Conservation (phyloP, 2,329 filamentous ascomycete genomes). For the Fusarium scirpi region DNA sequence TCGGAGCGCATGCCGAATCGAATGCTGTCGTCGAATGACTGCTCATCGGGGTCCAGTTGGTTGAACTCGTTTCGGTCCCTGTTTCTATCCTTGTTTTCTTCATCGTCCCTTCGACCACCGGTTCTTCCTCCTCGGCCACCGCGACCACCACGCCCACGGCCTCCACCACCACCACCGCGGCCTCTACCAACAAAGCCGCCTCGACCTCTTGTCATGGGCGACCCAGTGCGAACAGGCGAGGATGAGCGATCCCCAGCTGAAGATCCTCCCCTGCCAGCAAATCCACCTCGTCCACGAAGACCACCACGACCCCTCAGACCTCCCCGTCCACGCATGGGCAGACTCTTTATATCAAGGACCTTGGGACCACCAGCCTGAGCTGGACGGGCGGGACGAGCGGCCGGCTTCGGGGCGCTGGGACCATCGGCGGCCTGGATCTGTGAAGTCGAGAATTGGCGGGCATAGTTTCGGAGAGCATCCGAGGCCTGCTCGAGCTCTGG, state of each 20-base stretch:
- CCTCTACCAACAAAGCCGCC: conserved; percentile 34
- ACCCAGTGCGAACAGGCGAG: conserved; percentile 16
- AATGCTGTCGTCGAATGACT: conserved; percentile 53
- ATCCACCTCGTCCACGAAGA: conserved; percentile 22
- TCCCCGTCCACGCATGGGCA: conserved; percentile 46
- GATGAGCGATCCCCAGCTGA: conserved; percentile 24
- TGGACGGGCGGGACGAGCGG: conserved; percentile 37
- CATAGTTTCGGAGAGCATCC: conserved; percentile 49
- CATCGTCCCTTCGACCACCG: conserved; percentile 31
- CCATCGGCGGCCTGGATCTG: conserved; percentile 51
- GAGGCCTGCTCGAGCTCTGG: conserved; percentile 51
- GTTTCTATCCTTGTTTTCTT: conserved; percentile 46
- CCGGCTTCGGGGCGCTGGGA: conserved; percentile 37
- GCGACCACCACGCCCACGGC: conserved; percentile 32
- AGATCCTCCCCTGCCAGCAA: conserved; percentile 26
- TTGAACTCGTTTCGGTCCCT: conserved; percentile 45
- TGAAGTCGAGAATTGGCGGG: conserved; percentile 56
- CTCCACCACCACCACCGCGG: conserved; percentile 30
- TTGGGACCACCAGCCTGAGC: conserved; percentile 45
- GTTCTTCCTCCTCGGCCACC: conserved; percentile 31
- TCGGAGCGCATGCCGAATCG: conserved; percentile 50
- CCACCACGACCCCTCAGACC: conserved; percentile 45
- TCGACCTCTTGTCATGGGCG: conserved; percentile 29
- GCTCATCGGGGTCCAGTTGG: conserved; percentile 50
- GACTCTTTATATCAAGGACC: conserved; percentile 56